Conservation (phyloP, 495 filamentous ascomycete species). For the Xylaria flabelliformis region DNA sequence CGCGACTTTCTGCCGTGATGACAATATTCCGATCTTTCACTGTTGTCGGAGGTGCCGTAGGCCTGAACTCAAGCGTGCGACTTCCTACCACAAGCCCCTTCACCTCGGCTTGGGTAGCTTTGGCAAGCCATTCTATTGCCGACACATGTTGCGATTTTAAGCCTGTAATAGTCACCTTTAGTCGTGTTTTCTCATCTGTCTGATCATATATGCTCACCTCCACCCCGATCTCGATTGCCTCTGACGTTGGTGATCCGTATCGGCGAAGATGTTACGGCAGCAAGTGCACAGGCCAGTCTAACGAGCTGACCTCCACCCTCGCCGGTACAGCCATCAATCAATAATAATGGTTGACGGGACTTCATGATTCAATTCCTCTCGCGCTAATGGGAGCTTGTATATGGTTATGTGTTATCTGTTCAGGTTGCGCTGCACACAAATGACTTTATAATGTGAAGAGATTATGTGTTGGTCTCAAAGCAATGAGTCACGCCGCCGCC, state of each 20-base stretch:
- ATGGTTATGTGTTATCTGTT: background rate
- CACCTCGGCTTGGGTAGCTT: constrained; percentile 65
- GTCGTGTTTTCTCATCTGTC: background rate
- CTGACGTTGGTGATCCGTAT: constrained; percentile 73
- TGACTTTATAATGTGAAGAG: background rate
- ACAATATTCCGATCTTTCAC: constrained; percentile 48
- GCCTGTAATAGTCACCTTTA: constrained; percentile 51
- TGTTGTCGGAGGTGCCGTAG: constrained; percentile 47
- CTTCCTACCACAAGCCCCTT: constrained; percentile 63
- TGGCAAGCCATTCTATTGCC: constrained; percentile 68
- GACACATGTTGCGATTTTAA: constrained; percentile 79
- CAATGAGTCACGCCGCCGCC: constrained; percentile 21
- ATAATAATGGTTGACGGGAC: constrained; percentile 36
- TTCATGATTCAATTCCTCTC: constrained; percentile 21
- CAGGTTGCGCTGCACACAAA: background rate
- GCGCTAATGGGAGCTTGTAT: background rate
- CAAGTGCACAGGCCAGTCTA: constrained; percentile 71
- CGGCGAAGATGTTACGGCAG: constrained; percentile 68
- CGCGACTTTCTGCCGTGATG: constrained; percentile 50
- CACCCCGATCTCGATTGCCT: constrained; percentile 63
- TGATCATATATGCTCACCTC: constrained; percentile 38
- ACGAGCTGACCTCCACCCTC: constrained; percentile 89
- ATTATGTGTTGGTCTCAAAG: background rate
- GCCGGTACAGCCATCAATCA: constrained; percentile 72
- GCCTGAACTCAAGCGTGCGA: constrained; percentile 58